A percentile compares a stretch with the other conserved stretches of the same genome.
Conservation (phyloP, 1,284 basidiomycete genomes). For the Pascua guehoae region DNA sequence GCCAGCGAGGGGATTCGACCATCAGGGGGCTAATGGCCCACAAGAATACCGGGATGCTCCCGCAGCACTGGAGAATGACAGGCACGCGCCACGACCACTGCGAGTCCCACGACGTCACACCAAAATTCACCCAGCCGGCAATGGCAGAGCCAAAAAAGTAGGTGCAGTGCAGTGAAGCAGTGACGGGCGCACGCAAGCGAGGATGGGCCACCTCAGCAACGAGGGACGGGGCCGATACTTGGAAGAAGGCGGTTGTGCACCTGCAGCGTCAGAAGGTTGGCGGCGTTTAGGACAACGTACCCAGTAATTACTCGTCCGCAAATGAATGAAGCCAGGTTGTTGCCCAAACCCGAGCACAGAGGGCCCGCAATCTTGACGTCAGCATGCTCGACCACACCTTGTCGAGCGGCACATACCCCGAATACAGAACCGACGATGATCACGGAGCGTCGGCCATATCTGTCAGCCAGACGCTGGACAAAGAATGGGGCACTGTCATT, state of each 20-base stretch:
- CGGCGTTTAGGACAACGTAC: no score
- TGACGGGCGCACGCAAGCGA: slow-evolving; percentile 64
- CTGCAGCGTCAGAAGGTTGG: no score
- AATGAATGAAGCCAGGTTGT: no score
- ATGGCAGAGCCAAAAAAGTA: slow-evolving; percentile 61
- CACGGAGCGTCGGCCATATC: no score
- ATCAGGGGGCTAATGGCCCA: neutral
- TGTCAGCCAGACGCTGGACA: no score
- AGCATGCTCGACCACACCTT: no score
- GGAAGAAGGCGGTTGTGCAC: slow-evolving; percentile 7
- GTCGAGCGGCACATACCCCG: no score
- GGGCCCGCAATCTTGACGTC: no score
- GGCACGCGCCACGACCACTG: slow-evolving; percentile 14
- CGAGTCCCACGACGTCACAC: neutral
- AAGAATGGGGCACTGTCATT: no score
- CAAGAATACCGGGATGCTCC: neutral
- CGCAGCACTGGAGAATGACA: slow-evolving; percentile 3
- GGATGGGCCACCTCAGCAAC: slow-evolving; percentile 74
- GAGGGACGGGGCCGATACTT: slow-evolving; percentile 62
- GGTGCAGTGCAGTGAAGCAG: slow-evolving; percentile 70
- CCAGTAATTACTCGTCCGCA: no score
- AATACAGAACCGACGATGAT: no score
- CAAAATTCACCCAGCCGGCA: neutral
- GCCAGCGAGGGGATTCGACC: slow-evolving; percentile 38
- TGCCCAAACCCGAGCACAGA: no score